Evolutionary conservation across 1,284 basidiomycete species (phyloP), one percentile per base, ranked within the genome.

Genomic region (Cryptococcus maquisensis): DNA sequence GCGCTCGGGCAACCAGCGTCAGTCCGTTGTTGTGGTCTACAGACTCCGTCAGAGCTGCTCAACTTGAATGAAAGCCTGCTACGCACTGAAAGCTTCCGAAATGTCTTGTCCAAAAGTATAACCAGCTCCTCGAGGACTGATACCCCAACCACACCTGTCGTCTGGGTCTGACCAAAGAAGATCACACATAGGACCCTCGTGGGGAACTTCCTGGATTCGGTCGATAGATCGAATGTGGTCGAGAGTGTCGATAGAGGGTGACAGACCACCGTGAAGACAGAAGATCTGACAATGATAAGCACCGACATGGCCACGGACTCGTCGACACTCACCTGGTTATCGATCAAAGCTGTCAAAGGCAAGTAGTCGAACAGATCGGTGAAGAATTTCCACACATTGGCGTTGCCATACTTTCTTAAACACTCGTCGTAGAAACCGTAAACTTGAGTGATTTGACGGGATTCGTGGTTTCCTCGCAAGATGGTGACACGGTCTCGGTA

Each of bases 391-490:
- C 95, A 99, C 46, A 99, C 96, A 73, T 97, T 98, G 69, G 94
- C 94, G 78, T 97, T 98, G 55, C 96, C 96, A 79, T 99, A 99
- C 81, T 99, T 99, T 73, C 96, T 86, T 69, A 98, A 82, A 72
- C 95, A 99, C 78, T 99, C 95, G 81, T 99, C 95, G 79, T 99
- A 98, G 76, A 99, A 99, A 35, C 95, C 95, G 72, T 99, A 98
- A 15, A 98, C 95, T 78, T 99, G 95, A 32, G 96, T 99, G 81
- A 99, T 98, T 81, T 99, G 95, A 71, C 95, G 84, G 59, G 89
- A 93, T 79, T 99, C 96, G 82, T 99, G 95, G 78, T 99, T 98
- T 38, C 95, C 95, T 59, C 95, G 87, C 48, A 99, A 82, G 74
- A 99, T 97, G 58, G 96, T 98, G 65, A 98, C 92, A 51, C 96